Conservation (phyloP, 2,329 filamentous ascomycete genomes). For the Trichophaea hybrida region DNA sequence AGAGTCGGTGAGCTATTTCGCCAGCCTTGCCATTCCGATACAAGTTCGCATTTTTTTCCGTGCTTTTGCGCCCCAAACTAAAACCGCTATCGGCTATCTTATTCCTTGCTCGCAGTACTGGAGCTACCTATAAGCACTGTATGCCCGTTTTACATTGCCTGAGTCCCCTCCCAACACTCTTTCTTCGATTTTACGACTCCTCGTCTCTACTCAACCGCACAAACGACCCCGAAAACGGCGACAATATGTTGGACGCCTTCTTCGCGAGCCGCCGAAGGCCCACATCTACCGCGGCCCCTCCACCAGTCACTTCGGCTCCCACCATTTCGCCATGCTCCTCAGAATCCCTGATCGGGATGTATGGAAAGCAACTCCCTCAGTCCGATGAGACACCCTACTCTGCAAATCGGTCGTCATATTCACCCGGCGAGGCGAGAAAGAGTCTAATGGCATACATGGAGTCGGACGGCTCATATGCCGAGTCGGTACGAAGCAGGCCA, state of each 20-base stretch:
- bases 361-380: background rate
- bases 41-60: background rate
- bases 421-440: conserved; percentile 2
- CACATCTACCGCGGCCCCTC: background rate
- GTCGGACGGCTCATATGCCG: background rate
- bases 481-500: background rate
- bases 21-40: background rate
- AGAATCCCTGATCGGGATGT: background rate
- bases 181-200: background rate
- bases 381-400: background rate
- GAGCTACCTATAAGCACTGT: background rate
- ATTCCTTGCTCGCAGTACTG: background rate
- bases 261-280: background rate
- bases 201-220: background rate
- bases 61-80: background rate
- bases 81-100: background rate
- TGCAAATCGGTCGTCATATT: background rate
- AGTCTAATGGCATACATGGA: conserved; percentile 3
- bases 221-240: background rate
- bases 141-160: background rate
- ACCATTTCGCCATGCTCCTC: background rate
- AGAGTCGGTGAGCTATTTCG: background rate
- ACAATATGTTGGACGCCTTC: conserved; percentile 4
- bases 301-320: background rate
- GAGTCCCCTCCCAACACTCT: background rate